Evolutionary conservation across 192 early-diverging fungal species (phyloP).

Genomic region (Coemansia sp.): DNA sequence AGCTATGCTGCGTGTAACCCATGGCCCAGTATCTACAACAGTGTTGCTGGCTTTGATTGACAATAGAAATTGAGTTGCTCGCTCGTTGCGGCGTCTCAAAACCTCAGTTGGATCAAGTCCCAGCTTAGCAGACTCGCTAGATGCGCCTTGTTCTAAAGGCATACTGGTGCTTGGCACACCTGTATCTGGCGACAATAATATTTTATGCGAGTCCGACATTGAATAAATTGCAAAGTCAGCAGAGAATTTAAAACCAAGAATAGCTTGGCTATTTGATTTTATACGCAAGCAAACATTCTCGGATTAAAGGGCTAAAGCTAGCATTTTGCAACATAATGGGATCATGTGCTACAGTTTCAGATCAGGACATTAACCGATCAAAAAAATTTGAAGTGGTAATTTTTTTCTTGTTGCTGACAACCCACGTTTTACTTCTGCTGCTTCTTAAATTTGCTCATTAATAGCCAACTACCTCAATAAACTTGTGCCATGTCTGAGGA

Average conservation of each 20-base stretch:
- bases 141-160: not conserved
- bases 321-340: not conserved
- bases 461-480: not conserved
- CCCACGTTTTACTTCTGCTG: not conserved
- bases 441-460: not conserved
- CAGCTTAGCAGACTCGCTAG: not conserved
- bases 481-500: not conserved
- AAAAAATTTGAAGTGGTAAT: not conserved
- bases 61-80: conserved; percentile 28
- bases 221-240: not conserved
- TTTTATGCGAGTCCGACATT: not conserved
- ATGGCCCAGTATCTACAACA: conserved; percentile 5
- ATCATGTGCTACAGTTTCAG: not conserved
- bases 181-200: not conserved
- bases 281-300: not conserved
- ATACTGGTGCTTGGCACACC: not conserved
- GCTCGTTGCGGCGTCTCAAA: conserved; percentile 28
- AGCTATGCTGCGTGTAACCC: not conserved
- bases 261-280: not conserved
- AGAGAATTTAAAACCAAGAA: not conserved
- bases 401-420: not conserved
- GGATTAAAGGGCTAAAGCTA: not conserved
- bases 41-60: conserved; percentile 41
- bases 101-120: not conserved
- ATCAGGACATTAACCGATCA: not conserved